phyloP scores from a whole-genome alignment of 2,329 filamentous ascomycete genomes.

The Cryphonectria nitschkei region DNA sequence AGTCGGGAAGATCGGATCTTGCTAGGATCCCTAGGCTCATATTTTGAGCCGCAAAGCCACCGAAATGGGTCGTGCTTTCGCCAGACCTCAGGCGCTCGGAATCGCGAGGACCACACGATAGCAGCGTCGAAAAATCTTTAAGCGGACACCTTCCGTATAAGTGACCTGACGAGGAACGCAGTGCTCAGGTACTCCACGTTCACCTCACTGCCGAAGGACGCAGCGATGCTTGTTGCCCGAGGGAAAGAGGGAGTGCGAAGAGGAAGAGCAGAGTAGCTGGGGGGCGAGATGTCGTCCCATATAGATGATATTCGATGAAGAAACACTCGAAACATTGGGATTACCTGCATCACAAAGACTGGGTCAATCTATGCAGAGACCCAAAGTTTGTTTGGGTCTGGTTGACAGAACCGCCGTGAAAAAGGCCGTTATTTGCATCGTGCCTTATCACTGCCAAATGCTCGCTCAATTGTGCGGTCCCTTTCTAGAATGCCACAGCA shows the following conservation, averaged over 20 bases:
- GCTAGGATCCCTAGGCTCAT: conserved; percentile 16
- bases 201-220: neutral
- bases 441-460: conserved; percentile 14
- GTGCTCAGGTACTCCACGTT: neutral
- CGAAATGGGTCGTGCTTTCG: conserved; percentile 27
- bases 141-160: neutral
- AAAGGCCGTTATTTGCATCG: conserved; percentile 13
- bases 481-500: conserved; percentile 14
- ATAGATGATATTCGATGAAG: neutral
- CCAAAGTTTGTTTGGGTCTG: neutral
- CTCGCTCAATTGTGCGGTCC: conserved; percentile 22
- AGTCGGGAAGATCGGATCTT: conserved; percentile 23
- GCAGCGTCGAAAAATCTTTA: too few species aligned
- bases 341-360: conserved; percentile 8
- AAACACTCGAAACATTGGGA: conserved; percentile 4
- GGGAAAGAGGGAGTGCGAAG: neutral
- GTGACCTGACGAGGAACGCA: conserved; percentile 1
- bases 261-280: neutral
- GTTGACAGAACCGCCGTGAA: conserved; percentile 16
- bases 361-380: conserved; percentile 4
- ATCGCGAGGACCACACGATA: neutral
- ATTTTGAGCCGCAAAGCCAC: conserved; percentile 30
- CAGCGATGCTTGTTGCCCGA: neutral
- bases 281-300: neutral
- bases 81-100: conserved; percentile 16